phyloP scores from a whole-genome alignment of 2,329 filamentous ascomycete species.

The Sclerotinia spermophila region DNA sequence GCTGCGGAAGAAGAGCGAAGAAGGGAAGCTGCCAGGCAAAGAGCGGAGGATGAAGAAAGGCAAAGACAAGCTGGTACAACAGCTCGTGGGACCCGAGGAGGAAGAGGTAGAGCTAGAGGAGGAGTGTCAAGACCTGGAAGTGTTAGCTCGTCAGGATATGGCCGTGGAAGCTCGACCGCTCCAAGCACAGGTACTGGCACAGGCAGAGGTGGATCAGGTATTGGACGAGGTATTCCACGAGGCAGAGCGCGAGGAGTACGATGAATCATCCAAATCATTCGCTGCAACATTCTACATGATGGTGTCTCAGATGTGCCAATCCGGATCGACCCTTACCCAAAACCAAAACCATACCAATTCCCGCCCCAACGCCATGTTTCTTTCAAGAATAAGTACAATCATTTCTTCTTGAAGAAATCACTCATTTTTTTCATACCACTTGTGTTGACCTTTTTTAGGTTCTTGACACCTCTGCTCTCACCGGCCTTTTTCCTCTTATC shows the following conservation, averaged over 20 bases:
- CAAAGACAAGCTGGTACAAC: constrained; percentile 43
- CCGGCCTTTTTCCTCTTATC: constrained; percentile 76
- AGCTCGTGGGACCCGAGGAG: constrained; percentile 36
- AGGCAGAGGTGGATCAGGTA: constrained; percentile 42
- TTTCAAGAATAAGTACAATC: constrained; percentile 12
- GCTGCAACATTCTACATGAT: constrained; percentile 21
- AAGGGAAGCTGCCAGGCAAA: constrained; percentile 64
- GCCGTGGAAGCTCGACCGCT: constrained; percentile 7
- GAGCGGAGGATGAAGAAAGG: constrained; percentile 56
- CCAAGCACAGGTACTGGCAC: constrained; percentile 25
- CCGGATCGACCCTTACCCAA: constrained; percentile 14
- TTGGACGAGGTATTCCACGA: constrained; percentile 47
- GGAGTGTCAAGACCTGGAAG: constrained; percentile 30
- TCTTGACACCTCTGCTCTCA: constrained; percentile 71
- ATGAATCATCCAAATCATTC: constrained; percentile 27
- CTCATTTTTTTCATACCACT: constrained; percentile 97
- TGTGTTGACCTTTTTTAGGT: constrained; percentile 86
- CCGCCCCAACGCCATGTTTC: constrained; percentile 12
- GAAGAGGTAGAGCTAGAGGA: constrained; percentile 33
- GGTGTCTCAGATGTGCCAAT: constrained; percentile 16
- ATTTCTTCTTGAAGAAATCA: constrained; percentile 78
- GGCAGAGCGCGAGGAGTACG: constrained; percentile 51
- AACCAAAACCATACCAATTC: constrained; percentile 11
- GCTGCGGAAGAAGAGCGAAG: constrained; percentile 76
- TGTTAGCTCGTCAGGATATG: constrained; percentile 26